Evolutionary conservation across 2,329 filamentous ascomycete species (phyloP), one percentile per base, ranked within the genome.

Genomic region (Colletotrichum graminicola): DNA sequence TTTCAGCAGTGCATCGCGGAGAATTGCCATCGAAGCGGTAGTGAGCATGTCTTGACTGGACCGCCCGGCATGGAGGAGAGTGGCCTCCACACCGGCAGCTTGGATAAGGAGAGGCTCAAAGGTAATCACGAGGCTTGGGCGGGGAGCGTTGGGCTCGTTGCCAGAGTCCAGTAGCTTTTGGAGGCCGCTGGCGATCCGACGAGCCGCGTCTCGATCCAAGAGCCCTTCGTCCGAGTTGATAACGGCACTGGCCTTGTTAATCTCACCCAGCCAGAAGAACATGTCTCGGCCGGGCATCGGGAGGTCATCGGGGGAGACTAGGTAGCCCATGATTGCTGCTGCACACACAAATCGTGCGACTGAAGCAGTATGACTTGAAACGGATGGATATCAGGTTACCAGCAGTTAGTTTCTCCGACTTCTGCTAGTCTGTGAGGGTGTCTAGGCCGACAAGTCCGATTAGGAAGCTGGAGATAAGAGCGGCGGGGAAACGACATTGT

Each of bases 41-140:
- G 59, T 60, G 23, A 72, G 65, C 69, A 72, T 72, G 10, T 72
- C 69, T 6, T 72, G 69, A n/a, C 69, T 72, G 1, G 69, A 72
- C 3, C 69, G 66, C 7, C 69, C 69, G n/a, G 69, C 69, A 41
- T 72, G 69, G 1, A 72, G 69, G 4, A 72, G 66, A 0, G 69
- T 72, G 32, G 66, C 69, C 26, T 72, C 66, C 3, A 72, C 60
- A 1, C 69, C 66, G 1, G 69, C 66, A 11, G 54, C 47, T 55
- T 72, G 26, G 29, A 72, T 70, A 7, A 72, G 49, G 6, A 72
- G 54, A 18, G 69, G 69, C 47, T 72, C 69, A 5, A 72, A 72
- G 6, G 69, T 72, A 3, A 72, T 72, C 39, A 72, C 69, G n/a
- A 68, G 66, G 26, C 45, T 51, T 3, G 69, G 69, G 2, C 69